Base-by-base conservation (phyloP, 495 filamentous ascomycete genomes). In the Aspergillus funiculosus region DNA sequence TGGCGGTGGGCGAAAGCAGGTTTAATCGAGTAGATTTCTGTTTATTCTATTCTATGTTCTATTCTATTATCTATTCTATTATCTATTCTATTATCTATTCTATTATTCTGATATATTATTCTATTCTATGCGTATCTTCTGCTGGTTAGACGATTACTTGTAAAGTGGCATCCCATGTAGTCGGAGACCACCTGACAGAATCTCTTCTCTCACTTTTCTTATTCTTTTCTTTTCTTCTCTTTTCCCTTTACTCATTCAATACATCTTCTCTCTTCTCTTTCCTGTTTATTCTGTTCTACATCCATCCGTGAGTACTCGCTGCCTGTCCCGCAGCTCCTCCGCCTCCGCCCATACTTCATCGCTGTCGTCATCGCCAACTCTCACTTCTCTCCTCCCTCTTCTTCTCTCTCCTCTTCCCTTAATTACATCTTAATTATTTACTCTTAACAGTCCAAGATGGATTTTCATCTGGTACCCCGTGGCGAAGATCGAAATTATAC, bases 401-500 rank as follows among this genome's bases (percentile, higher is more conserved):
- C 10, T 37, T 4, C 8, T 21, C 14, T 19, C 25, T 6, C 18
- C 28, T n/a, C 39, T 28, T 25, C 19, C 37, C 5, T 30, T 3
- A 30, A 11, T 2, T 11, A 13, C 28, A 30, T 10, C 28, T 4
- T 3, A 10, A 11, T 10, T 30, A 3, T 2, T 30, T 3, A 30
- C 9, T 9, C 34, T 27, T n/a, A n/a, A n/a, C n/a, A n/a, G n/a
- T n/a, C n/a, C n/a, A n/a, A 41, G 24, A 72, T 72, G 68, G 68
- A 72, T 38, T 71, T 69, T 57, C 62, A 57, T 52, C 59, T 74
- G 25, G 62, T 69, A 6, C 67, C 68, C 48, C 58, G 68, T 8
- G 63, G 67, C 24, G 57, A 56, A 18, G 69, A 72, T 39, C 60
- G 63, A 20, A 74, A 74, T 26, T 74, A 74, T 48, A 74, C 69